A percentile compares a stretch with the other conserved stretches of the same genome.
These are phyloP conservation scores for Cenchrus fungigraminus DNA, from an alignment of 176 grass and related monocot genomes.

Conservation along the genomic window DNA sequence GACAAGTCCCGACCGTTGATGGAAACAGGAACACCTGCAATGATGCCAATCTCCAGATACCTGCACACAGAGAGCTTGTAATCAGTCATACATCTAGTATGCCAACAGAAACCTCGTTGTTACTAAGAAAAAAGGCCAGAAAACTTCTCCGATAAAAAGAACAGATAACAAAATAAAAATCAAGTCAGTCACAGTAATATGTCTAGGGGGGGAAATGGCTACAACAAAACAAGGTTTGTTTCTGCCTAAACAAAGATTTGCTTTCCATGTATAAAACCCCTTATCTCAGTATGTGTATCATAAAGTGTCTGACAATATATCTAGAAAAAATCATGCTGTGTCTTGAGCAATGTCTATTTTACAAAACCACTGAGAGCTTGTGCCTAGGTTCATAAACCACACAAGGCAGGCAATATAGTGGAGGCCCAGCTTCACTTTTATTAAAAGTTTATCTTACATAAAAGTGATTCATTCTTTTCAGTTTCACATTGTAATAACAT, in stretches of 20 bases:
- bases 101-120: not conserved
- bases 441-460: not conserved
- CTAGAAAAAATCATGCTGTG: not conserved
- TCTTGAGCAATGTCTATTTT: not conserved
- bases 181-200: not conserved
- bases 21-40: slow-evolving; percentile 79
- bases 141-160: not conserved
- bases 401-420: not conserved
- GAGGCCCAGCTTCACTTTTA: not conserved
- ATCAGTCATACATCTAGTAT: slow-evolving; percentile 5
- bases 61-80: slow-evolving; percentile 39
- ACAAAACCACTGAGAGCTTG: not conserved
- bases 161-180: not conserved
- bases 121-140: not conserved
- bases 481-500: not conserved
- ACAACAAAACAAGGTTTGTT: not conserved
- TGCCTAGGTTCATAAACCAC: not conserved
- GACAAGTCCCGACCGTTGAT: slow-evolving; percentile 75
- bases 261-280: not conserved
- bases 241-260: not conserved
- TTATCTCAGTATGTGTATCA: not conserved
- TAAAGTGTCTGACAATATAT: not conserved
- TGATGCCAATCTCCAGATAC: slow-evolving; percentile 83
- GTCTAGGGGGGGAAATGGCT: not conserved
- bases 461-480: not conserved